A percentile compares a stretch with the other conserved stretches of the same genome.
Conservation (phyloP, 306 rosid genomes). For the Quercus ilex region DNA sequence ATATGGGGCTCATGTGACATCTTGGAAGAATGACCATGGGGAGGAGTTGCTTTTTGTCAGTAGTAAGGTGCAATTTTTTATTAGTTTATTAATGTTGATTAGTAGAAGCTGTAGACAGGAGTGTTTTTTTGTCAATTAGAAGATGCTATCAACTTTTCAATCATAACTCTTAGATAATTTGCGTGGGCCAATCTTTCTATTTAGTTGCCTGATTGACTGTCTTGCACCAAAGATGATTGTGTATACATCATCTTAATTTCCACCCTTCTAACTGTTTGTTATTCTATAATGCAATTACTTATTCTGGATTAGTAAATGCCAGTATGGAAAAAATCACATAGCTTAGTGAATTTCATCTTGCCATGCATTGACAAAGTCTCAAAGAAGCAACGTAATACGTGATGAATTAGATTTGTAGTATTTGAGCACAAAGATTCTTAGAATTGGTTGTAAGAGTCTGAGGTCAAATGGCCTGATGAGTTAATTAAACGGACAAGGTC, state of each 20-base stretch:
- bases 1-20: slow-evolving; percentile 92
- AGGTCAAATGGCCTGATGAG: no score
- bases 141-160: neutral
- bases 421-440: no score
- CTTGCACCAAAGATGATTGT: neutral
- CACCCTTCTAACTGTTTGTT: neutral
- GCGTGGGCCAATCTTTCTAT: neutral
- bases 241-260: neutral
- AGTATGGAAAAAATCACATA: neutral
- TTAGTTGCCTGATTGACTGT: neutral
- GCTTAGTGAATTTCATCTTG: neutral
- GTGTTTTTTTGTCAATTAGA: neutral
- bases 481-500: no score
- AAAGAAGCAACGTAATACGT: no score
- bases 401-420: no score
- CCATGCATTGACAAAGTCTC: no score
- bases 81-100: neutral
- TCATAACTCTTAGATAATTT: neutral
- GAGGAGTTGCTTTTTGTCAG: slow-evolving; percentile 95
- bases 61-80: slow-evolving; percentile 54
- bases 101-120: neutral
- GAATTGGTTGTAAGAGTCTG: no score
- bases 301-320: neutral
- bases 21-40: slow-evolving; percentile 95
- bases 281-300: neutral